Base-by-base conservation (phyloP, 441 rosid species). In the Manihot esculenta region DNA sequence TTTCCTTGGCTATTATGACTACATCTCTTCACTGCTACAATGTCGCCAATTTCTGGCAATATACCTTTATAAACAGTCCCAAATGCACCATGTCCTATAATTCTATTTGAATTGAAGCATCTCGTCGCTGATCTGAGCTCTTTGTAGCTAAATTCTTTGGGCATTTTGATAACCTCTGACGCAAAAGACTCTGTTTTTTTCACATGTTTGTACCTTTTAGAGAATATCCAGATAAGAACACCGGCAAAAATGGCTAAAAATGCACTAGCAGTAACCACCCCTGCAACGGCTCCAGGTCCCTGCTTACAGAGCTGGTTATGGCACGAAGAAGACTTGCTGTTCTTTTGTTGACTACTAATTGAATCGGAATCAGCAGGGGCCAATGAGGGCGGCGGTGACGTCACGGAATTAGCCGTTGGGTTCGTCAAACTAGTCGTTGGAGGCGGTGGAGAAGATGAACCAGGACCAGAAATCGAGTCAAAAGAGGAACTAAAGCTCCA, bases 1-100 rank as follows among this genome's bases (percentile, higher is more conserved):
- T 89, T 91, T 15, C 98, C 98, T 74, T 94, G 99, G 47, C 85
- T 83, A 53, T 75, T 78, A 74, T 92, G 98, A 62, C 96, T 91
- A 26, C 97, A 95, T 77, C 90, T 80, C 74, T 95, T 95, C 44
- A 93, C 86, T 0, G 99, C 98, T n/a, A 95, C 80, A 74, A 87
- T 82, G 73, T 91, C 97, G 13, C 93, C 97, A 14, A 78, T 85
- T 14, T 83, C 88, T 0, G 71, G 80, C 71, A 95, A 71, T 48
- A 92, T 79, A 2, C 99, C 99, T 77, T 84, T 91, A 45, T 91
- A 95, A 14, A 95, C 99, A 0, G 92, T 95, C 13, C 99, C 99
- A 30, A 92, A 95, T 0, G 97, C 99, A 2, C 99, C 99, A 24
- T 84, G 82, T 3, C 99, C 99, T 71, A 95, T 95, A 11, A 92